phyloP scores from a whole-genome alignment of 202 grass and related monocot species.

The Zoysia matrella region DNA sequence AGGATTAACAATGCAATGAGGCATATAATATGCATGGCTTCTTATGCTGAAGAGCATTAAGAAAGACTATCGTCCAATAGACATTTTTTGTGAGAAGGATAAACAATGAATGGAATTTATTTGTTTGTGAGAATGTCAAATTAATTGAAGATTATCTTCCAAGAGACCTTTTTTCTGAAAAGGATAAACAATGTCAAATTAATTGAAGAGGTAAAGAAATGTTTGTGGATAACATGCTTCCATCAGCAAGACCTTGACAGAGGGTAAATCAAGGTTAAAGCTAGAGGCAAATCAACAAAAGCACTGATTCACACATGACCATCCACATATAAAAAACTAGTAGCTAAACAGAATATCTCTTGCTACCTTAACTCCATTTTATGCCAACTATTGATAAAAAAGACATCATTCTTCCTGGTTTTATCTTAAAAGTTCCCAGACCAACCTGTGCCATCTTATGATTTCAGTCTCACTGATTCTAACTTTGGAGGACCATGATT shows the following conservation, averaged over 20 bases:
- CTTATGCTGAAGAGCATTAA: background rate
- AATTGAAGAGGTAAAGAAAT: conserved; percentile 20
- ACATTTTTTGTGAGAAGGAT: background rate
- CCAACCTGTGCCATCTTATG: background rate
- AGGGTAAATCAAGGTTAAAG: conserved; percentile 7
- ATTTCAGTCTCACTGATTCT: background rate
- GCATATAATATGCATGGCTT: conserved; percentile 4
- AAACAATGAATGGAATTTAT: conserved; percentile 1
- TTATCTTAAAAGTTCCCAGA: background rate
- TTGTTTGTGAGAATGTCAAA: background rate
- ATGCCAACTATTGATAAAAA: conserved; percentile 8
- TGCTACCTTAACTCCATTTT: background rate
- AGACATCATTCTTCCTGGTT: background rate
- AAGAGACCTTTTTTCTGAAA: no score
- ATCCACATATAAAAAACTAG: background rate
- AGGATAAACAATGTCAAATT: no score
- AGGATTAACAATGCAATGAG: background rate
- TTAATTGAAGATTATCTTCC: no score
- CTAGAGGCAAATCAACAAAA: conserved; percentile 9
- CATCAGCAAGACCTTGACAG: background rate
- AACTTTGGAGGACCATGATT: background rate
- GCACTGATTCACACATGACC: background rate
- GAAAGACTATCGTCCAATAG: background rate
- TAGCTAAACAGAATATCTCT: background rate
- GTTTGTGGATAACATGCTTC: background rate